Conservation (phyloP, 148 eudicot genomes). For the Silene conica region DNA sequence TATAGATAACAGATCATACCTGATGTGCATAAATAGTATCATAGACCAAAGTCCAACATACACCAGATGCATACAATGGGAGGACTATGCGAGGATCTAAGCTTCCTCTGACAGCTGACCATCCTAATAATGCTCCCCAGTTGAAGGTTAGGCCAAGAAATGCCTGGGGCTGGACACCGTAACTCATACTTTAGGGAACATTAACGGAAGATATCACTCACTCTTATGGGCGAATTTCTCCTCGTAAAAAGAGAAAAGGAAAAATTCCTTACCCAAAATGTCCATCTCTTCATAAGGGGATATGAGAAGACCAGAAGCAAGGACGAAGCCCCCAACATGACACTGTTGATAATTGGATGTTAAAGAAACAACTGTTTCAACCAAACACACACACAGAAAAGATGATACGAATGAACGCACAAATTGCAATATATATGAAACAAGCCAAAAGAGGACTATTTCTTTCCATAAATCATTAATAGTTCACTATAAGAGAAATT, state of each 20-base stretch:
- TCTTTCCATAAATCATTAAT: too few relatives aligned
- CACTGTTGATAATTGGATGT: slow-evolving; percentile 38
- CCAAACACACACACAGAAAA: neutral
- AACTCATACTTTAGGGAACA: slow-evolving; percentile 17
- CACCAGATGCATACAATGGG: slow-evolving; percentile 85
- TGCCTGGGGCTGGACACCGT: slow-evolving; percentile 83
- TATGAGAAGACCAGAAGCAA: slow-evolving; percentile 86
- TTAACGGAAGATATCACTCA: neutral
- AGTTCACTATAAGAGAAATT: neutral
- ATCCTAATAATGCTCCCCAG: slow-evolving; percentile 98
- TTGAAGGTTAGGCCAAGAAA: slow-evolving; percentile 92
- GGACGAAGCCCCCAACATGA: slow-evolving; percentile 86
- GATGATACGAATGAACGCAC: neutral
- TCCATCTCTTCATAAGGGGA: slow-evolving; percentile 96
- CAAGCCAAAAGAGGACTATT: too few relatives aligned
- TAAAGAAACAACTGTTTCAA: neutral
- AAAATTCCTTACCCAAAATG: slow-evolving; percentile 77
- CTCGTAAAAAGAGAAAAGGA: neutral
- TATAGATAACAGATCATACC: slow-evolving; percentile 38
- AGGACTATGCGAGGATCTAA: slow-evolving; percentile 73
- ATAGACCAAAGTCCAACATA: slow-evolving; percentile 89
- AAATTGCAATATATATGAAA: neutral
- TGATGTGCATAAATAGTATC: slow-evolving; percentile 99
- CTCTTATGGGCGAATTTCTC: neutral
- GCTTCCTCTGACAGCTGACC: slow-evolving; percentile 91